Conservation (phyloP, 805 yeast genomes). For the Zygosaccharomyces bailii region DNA sequence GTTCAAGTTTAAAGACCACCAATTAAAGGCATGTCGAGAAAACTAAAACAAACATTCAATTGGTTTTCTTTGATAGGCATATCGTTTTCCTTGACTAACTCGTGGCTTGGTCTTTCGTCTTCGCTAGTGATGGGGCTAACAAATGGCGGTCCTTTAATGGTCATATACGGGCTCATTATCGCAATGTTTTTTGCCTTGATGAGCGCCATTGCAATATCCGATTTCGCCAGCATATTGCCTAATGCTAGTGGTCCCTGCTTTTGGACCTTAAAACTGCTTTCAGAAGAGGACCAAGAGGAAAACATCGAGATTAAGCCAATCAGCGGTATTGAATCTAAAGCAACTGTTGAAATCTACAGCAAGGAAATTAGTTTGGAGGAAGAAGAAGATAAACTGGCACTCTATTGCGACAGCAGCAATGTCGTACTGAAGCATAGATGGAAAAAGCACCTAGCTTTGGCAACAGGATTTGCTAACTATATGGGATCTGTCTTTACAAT, state of each 20-base stretch:
- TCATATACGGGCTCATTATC: constrained; percentile 54
- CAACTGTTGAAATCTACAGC: constrained; percentile 34
- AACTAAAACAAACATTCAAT: constrained; percentile 36
- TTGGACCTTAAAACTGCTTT: constrained; percentile 53
- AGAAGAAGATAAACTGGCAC: constrained; percentile 13
- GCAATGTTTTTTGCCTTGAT: constrained; percentile 45
- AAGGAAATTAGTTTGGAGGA: constrained; percentile 1
- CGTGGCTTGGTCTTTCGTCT: constrained; percentile 61
- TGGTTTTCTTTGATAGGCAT: constrained; percentile 51
- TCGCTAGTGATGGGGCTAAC: constrained; percentile 52
- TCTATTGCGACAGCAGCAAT: constrained; percentile 11
- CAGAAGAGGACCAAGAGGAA: constrained; percentile 3
- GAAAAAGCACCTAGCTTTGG: constrained; percentile 28
- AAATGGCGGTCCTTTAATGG: constrained; percentile 57
- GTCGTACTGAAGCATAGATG: constrained; percentile 7
- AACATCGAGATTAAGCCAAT: not conserved
- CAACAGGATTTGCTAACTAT: constrained; percentile 59
- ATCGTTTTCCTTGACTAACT: constrained; percentile 58
- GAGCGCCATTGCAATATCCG: constrained; percentile 51
- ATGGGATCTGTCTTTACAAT: constrained; percentile 59
- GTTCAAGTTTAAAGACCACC: not conserved
- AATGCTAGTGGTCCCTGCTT: constrained; percentile 59
- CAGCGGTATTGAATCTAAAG: not conserved
- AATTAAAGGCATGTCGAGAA: constrained; percentile 2
- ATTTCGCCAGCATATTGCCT: constrained; percentile 51